phyloP scores from a whole-genome alignment of 768 basidiomycete species.

The Galerina sulciceps region DNA sequence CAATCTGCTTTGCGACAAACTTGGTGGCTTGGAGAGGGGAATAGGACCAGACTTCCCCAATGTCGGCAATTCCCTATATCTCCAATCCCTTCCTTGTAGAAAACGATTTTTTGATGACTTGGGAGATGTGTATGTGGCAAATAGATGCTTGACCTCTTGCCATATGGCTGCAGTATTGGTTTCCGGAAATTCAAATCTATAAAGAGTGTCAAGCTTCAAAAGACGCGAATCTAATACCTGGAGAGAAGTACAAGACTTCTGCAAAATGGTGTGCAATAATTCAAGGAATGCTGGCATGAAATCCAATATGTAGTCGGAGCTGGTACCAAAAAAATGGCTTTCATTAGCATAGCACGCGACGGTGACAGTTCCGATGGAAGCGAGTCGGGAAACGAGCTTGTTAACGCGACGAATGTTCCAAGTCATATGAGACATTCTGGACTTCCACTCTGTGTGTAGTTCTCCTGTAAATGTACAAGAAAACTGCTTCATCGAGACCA shows the following conservation, averaged over 20 bases:
- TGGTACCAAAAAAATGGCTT: background rate
- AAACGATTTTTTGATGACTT: background rate
- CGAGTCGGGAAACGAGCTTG: too few relatives aligned
- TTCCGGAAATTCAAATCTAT: background rate
- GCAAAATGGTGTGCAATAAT: background rate
- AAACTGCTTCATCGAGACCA: too few relatives aligned
- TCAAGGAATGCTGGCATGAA: background rate
- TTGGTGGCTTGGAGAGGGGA: background rate
- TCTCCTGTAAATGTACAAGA: too few relatives aligned
- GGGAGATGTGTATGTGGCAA: too few relatives aligned
- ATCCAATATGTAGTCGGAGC: background rate
- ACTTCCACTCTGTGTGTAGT: too few relatives aligned
- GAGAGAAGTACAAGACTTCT: conserved; percentile 2
- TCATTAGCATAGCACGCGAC: background rate
- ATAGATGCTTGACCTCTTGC: background rate
- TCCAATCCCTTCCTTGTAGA: background rate
- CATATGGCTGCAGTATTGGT: background rate
- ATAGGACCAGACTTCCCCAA: too few relatives aligned
- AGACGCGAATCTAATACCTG: background rate
- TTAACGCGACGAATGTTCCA: too few relatives aligned
- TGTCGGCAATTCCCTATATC: background rate
- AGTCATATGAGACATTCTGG: too few relatives aligned
- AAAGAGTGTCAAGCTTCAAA: background rate
- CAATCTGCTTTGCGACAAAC: background rate
- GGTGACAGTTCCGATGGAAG: too few relatives aligned